Base-by-base conservation (phyloP, 2,329 filamentous ascomycete genomes). In the Trichophyton equinum region DNA sequence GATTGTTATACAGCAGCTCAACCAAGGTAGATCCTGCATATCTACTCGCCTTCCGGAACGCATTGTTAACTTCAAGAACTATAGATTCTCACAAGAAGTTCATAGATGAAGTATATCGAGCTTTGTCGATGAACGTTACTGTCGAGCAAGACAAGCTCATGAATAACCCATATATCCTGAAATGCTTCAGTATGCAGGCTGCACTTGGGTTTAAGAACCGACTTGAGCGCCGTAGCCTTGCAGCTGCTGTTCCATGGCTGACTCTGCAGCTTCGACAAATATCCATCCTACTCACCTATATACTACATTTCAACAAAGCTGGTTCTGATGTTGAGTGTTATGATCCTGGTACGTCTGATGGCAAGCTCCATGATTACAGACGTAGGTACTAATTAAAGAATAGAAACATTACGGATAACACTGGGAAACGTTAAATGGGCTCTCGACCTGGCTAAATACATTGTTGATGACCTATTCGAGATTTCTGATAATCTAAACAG, bases 361-460 rank as follows among this genome's bases (percentile, higher is more conserved):
- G 8, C 9, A 13, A 40, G 8, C 2, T 56, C 27, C 40, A 9
- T 59, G 13, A 11, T 33, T 44, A 25, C 30, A 13, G 44, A 47
- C 15, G 11, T 30, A 20, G 27, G 25, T 36, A 8, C 36, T 57
- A 18, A 62, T 51, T n/a, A 36, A 25, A 13, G 5, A 11, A 8
- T 61, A 84, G 89, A 92, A 69, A 83, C 89, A 11, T 82, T 92
- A 1, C 82, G 85, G 46, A 82, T 85, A 51, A 76, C 95, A 9
- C 81, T 85, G 4, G 88, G 89, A 22, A 87, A 90, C 60, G 83
- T 87, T 3, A 85, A 82, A 68, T 96, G 91, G 91, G 83, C 83
- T 0, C 78, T 91, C 40, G 86, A 92, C 64, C 77, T 85, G 58
- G 77, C 80, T 63, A 75, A 79, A 20, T 84, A 78, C 67, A 73